Base-by-base conservation (phyloP, 2,329 filamentous ascomycete species). In the Botryosphaeria agaves region DNA sequence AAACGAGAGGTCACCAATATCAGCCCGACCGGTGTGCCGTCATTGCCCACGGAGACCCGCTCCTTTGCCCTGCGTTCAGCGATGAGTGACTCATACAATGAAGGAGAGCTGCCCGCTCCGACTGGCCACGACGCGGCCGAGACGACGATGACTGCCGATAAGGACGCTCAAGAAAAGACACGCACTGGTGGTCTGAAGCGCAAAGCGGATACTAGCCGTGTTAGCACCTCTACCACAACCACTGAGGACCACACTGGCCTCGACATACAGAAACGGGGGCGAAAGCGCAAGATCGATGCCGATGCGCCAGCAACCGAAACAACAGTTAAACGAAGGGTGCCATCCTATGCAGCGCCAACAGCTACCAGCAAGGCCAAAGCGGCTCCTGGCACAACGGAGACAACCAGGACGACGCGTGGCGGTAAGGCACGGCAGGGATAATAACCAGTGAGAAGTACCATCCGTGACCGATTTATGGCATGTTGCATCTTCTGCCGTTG, bases 301-400 rank as follows among this genome's bases (percentile, higher is more conserved):
- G 26, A 27, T 8, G 25, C 8, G 8, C 3, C 7, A 14, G 28
- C 32, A 3, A 17, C 29, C 5, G 43, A 42, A 9, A 28, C 32
- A 4, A 29, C 40, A 3, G 49, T 50, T 34, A 52, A 49, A 40
- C 42, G 47, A 18, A 32, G 37, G 2, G 45, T 45, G 9, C 38
- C 39, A 24, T 47, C 45, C 8, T 55, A 46, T 29, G 47, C 50
- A 12, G 47, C 51, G 11, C 46, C 52, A 5, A 55, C 52, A 7
- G 46, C 50, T 26, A 44, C 48, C 31, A 53, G 49, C 31, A 46
- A 49, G 30, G 47, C 45, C 14, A 43, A 38, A 15, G 21, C 36
- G 8, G 12, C 20, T 23, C 8, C 20, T 23, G 20, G 8, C 8
- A 23, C 8, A 9, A 12, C 20, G 20, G 20, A 8, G 12, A 3